Percentiles rank a stretch among this genome's conserved stretches.
Conservation (phyloP, 2,329 filamentous ascomycete genomes). For the Calonectria pauciramosa region DNA sequence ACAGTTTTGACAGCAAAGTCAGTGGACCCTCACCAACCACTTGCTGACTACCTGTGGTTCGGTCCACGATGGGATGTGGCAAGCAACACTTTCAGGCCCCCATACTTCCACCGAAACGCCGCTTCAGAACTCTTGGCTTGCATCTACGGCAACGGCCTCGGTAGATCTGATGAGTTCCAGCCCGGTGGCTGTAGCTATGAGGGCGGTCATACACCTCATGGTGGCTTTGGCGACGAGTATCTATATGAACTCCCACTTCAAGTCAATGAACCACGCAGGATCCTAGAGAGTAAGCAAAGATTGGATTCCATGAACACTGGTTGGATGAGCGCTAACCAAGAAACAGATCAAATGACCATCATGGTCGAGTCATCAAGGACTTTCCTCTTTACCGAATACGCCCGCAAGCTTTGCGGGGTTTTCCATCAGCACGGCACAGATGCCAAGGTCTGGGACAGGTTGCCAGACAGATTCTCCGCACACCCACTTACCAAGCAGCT, state of each 20-base stretch:
- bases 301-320: too few species aligned
- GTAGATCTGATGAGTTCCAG: constrained; percentile 28
- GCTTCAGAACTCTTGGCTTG: constrained; percentile 70
- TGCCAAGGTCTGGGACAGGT: background rate
- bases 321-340: background rate
- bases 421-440: background rate
- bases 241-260: background rate
- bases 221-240: background rate
- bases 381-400: constrained; percentile 1
- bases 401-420: background rate
- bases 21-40: constrained; percentile 63
- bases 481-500: background rate
- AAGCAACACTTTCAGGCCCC: constrained; percentile 72
- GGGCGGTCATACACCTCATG: background rate
- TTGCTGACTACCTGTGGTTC: constrained; percentile 77
- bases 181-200: constrained; percentile 23
- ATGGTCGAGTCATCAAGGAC: constrained; percentile 1
- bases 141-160: constrained; percentile 53
- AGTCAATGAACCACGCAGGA: background rate
- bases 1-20: constrained; percentile 73
- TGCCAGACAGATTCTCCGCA: background rate
- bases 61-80: constrained; percentile 75
- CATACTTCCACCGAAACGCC: constrained; percentile 75
- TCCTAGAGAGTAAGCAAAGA: background rate
- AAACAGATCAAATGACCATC: background rate